Evolutionary conservation across 23 red algal species (phyloP), one percentile per base, ranked within the genome.

Genomic region (Gracilaria gracilis): DNA sequence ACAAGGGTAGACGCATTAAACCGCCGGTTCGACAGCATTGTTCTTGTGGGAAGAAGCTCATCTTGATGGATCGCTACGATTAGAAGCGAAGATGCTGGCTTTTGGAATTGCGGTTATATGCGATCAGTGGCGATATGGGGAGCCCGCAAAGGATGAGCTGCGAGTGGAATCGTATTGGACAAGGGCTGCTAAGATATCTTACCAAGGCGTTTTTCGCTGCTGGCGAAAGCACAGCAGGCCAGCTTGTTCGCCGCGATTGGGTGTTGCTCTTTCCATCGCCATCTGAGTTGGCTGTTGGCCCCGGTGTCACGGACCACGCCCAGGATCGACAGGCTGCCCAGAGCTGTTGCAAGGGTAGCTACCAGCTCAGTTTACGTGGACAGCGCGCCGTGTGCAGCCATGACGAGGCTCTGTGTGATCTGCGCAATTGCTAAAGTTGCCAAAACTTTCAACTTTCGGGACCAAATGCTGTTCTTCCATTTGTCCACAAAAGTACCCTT

Each of bases 1-100:
- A 89, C 16, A 67, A 29, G 23, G 85, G 85, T 8, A 89, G 67
- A 12, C 85, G 85, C 42, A 89, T 40, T 69, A 89, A 65, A 44
- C 85, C 85, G 34, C 85, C 85, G 3, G 71, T 57, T 21, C 67
- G 67, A 73, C 67, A 73, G 21, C 33, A 73, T 44, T 73, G 35
- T 23, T 40, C 35, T 29, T 73, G 9, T 9, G 21, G 17, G 16
- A 73, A 73, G 33, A 42, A 37, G 67, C 67, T 40, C 67, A 73
- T 73, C 2, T 73, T 3, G 59, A 62, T 31, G 59, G 13, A 29
- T 62, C 21, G n/a, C 29, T 19, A 20, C 44, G 44, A 48, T 12
- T 48, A 20, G 24, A 19, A 11, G 24, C 24, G 24, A 14, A 8
- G 59, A 28, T 25, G 59, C 5, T 62, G 4, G 24, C 27, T 9